phyloP scores from a whole-genome alignment of 164 flowering plant species.

The Vitis cinerea region DNA sequence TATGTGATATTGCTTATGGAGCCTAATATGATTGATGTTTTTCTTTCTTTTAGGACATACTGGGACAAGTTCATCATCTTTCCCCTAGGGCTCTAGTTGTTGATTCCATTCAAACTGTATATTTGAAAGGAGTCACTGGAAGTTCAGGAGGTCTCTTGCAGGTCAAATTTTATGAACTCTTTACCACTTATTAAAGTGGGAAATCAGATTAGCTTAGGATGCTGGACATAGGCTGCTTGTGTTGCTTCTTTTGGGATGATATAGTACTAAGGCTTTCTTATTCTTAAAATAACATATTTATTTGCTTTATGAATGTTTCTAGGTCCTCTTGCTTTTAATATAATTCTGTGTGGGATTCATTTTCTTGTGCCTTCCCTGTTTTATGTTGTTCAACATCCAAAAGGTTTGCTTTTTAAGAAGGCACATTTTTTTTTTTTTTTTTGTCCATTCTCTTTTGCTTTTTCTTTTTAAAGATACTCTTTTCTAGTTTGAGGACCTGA shows the following conservation, averaged over 20 bases:
- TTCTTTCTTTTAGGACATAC: slow-evolving; percentile 64
- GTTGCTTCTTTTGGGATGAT: too few relatives aligned
- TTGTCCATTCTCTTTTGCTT: too few relatives aligned
- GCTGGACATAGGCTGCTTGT: neutral
- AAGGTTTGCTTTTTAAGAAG: neutral
- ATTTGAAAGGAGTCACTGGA: slow-evolving; percentile 72
- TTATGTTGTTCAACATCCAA: neutral
- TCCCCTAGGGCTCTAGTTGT: slow-evolving; percentile 76
- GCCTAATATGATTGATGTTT: neutral
- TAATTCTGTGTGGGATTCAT: neutral
- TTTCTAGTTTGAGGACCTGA: too few relatives aligned
- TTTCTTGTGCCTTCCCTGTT: neutral
- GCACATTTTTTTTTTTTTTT: too few relatives aligned
- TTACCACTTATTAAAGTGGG: neutral
- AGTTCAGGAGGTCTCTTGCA: slow-evolving; percentile 79
- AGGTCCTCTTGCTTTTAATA: neutral
- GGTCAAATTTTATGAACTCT: slow-evolving; percentile 37
- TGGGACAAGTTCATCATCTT: slow-evolving; percentile 54
- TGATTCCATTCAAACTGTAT: slow-evolving; percentile 97
- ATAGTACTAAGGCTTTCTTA: neutral
- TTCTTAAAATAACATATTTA: neutral
- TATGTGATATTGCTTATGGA: neutral
- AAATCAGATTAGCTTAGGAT: neutral
- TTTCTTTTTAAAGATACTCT: too few relatives aligned
- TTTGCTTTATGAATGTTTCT: neutral